These are phyloP conservation scores for Xerocomellus amylosporus DNA, from an alignment of 768 basidiomycete genomes.

Conservation along the genomic window DNA sequence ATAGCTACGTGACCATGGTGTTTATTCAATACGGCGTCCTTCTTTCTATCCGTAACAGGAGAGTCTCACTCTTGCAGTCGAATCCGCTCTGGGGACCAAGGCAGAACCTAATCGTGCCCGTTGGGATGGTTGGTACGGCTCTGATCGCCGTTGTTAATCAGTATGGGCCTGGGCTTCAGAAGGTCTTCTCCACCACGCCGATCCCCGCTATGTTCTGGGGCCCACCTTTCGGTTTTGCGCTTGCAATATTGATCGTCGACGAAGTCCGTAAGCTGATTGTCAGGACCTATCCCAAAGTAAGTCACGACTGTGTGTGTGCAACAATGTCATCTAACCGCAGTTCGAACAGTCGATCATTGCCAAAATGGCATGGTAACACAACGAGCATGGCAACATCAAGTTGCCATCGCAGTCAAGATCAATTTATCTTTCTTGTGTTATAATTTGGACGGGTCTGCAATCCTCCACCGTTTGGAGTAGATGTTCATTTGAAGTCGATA, in stretches of 20 bases:
- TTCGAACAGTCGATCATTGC: constrained; percentile 34
- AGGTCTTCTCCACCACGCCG: constrained; percentile 41
- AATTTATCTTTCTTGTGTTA: background rate
- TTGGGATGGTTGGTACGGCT: constrained; percentile 40
- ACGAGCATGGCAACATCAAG: background rate
- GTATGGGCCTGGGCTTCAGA: constrained; percentile 44
- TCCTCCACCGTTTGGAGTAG: background rate
- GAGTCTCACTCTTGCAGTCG: constrained; percentile 41
- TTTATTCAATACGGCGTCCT: constrained; percentile 44
- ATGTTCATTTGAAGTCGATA: background rate
- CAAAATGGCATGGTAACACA: constrained; percentile 37
- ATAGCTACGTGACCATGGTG: constrained; percentile 48
- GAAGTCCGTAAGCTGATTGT: constrained; percentile 46
- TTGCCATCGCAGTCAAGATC: background rate
- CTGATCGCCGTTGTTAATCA: constrained; percentile 44
- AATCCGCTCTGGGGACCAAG: constrained; percentile 49
- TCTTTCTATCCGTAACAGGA: constrained; percentile 43
- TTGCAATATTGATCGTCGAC: constrained; percentile 41
- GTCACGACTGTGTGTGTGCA: background rate
- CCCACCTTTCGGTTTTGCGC: constrained; percentile 43
- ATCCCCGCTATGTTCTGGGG: constrained; percentile 50
- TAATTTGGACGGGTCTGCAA: background rate
- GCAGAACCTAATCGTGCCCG: constrained; percentile 38
- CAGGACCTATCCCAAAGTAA: constrained; percentile 42
- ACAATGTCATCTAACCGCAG: constrained; percentile 8